These are phyloP conservation scores for Metroxylon sagu DNA, from an alignment of 176 grass and related monocot genomes.

Conservation along the genomic window DNA sequence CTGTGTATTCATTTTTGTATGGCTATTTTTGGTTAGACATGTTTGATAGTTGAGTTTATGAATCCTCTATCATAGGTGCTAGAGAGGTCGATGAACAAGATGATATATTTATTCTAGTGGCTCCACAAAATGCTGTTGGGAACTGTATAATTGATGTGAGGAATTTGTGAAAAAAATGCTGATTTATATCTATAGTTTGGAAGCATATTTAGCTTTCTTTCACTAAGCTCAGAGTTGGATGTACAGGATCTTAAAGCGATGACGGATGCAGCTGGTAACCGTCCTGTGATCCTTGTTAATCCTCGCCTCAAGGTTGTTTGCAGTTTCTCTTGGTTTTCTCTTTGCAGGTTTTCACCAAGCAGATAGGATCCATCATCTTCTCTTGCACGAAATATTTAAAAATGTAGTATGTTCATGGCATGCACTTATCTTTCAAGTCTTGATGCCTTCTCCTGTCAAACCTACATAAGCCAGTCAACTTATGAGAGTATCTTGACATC, in stretches of 20 bases:
- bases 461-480: no score
- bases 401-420: no score
- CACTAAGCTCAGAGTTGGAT: conserved; percentile 5
- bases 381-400: neutral
- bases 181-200: conserved; percentile 7
- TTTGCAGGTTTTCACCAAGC: no score
- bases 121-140: conserved; percentile 98
- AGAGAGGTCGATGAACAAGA: conserved; percentile 82
- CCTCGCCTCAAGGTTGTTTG: conserved; percentile 75
- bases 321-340: neutral
- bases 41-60: neutral
- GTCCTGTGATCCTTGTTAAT: conserved; percentile 94
- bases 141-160: conserved; percentile 99
- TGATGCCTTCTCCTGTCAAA: no score
- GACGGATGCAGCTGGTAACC: conserved; percentile 78
- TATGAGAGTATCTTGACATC: no score
- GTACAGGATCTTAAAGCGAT: conserved; percentile 80
- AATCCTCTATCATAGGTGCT: conserved; percentile 36
- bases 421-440: no score
- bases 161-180: conserved; percentile 7
- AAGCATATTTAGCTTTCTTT: conserved; percentile 3
- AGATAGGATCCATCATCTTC: neutral
- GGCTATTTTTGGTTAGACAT: no score
- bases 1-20: no score
- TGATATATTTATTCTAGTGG: conserved; percentile 90